These are phyloP conservation scores for Tieghemostelium lacteum DNA, from an alignment of 78 protist species.

Conservation along the genomic window DNA sequence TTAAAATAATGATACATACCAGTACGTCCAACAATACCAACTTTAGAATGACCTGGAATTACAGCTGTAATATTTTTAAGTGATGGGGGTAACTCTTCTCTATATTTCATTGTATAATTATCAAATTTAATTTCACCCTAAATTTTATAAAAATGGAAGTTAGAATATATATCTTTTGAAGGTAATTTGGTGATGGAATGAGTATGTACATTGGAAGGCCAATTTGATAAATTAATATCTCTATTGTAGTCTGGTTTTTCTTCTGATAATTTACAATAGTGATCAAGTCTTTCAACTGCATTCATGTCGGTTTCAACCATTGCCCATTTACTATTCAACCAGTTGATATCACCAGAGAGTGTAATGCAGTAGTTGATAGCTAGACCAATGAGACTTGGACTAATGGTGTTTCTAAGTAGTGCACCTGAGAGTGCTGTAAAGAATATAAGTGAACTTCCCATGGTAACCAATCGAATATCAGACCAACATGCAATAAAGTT, in stretches of 20 bases:
- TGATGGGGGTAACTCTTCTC: conserved; percentile 72
- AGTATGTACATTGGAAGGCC: conserved; percentile 90
- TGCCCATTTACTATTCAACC: conserved; percentile 65
- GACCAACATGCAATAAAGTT: conserved; percentile 87
- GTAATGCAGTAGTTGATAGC: conserved; percentile 79
- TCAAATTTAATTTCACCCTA: conserved; percentile 80
- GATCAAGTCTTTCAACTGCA: conserved; percentile 77
- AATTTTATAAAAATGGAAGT: too few species aligned
- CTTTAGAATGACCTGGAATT: conserved; percentile 46
- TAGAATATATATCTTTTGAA: too few species aligned
- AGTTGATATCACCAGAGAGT: conserved; percentile 59
- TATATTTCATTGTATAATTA: conserved; percentile 83
- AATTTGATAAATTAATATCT: conserved; percentile 22
- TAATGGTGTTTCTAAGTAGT: conserved; percentile 13
- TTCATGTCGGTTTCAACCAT: conserved; percentile 50
- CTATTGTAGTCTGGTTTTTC: conserved; percentile 55
- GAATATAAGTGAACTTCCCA: conserved; percentile 71
- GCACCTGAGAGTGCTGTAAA: conserved; percentile 49
- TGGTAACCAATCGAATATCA: conserved; percentile 84
- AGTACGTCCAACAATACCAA: neutral
- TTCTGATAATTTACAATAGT: conserved; percentile 40
- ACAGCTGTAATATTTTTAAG: conserved; percentile 32
- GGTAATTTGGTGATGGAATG: too few species aligned
- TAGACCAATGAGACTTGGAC: conserved; percentile 83
- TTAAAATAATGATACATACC: conserved; percentile 1